phyloP scores from a whole-genome alignment of 495 filamentous ascomycete species.

The Podospora australis region DNA sequence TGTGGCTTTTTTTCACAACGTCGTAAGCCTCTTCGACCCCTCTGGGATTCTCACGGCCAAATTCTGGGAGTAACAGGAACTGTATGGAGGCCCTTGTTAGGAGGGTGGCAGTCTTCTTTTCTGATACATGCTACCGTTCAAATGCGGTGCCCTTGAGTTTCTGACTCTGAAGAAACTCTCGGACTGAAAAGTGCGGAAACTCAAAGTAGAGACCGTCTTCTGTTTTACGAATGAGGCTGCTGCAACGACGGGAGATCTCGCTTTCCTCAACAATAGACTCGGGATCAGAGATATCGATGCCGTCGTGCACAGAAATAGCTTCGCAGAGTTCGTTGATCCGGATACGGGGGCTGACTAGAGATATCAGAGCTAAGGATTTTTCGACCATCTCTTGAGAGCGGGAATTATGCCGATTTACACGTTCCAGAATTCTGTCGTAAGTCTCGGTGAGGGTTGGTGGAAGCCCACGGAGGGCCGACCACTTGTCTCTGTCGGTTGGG shows the following conservation, averaged over 20 bases:
- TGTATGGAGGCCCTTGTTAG: background rate
- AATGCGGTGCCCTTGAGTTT: background rate
- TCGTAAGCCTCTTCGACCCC: background rate
- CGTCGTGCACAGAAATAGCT: conserved; percentile 3
- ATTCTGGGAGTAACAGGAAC: background rate
- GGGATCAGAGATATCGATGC: background rate
- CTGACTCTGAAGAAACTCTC: conserved; percentile 1
- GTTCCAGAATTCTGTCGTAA: conserved; percentile 31
- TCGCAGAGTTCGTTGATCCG: conserved; percentile 3
- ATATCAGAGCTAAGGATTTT: background rate
- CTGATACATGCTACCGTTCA: background rate
- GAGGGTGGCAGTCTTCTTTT: background rate
- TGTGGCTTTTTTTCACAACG: background rate
- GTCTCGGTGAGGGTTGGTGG: conserved; percentile 26
- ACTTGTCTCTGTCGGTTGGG: conserved; percentile 23
- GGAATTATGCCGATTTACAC: background rate
- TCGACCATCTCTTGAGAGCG: background rate
- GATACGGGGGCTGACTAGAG: background rate
- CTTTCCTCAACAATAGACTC: background rate
- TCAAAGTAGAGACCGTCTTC: background rate
- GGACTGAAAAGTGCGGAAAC: conserved; percentile 5
- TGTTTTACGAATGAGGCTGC: conserved; percentile 2
- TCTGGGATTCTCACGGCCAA: background rate
- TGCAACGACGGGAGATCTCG: background rate
- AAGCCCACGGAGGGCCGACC: conserved; percentile 24